A percentile compares a stretch with the other conserved stretches of the same genome.
Evolutionary conservation across 805 yeast genomes (phyloP).

Genomic region (Isabelozyma pseudorhagii): DNA sequence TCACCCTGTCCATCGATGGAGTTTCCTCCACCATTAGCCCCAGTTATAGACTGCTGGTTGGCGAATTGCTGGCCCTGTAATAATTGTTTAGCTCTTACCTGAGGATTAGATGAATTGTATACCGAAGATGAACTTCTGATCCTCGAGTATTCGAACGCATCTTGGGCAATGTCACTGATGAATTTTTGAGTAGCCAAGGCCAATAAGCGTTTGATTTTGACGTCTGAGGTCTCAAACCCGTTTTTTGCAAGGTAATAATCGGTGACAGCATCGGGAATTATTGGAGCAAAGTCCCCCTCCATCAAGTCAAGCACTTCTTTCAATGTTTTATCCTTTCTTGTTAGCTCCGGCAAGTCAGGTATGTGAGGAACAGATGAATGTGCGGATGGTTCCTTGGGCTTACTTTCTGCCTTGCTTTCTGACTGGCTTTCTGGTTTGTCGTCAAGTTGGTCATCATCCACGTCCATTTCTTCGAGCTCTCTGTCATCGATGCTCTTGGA

Average conservation of each 20-base stretch:
- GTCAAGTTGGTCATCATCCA: constrained; percentile 17
- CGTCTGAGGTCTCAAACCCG: constrained; percentile 79
- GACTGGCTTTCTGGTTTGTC: constrained; percentile 1
- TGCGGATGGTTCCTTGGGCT: not conserved
- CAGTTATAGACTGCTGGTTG: constrained; percentile 33
- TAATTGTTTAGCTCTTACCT: constrained; percentile 76
- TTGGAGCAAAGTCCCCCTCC: constrained; percentile 88
- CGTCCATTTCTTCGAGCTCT: constrained; percentile 15
- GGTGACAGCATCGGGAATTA: constrained; percentile 94
- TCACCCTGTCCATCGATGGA: constrained; percentile 31
- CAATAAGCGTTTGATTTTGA: constrained; percentile 68
- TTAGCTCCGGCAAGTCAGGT: constrained; percentile 62
- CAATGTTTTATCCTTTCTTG: constrained; percentile 76
- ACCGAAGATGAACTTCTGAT: constrained; percentile 87
- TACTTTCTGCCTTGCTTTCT: constrained; percentile 1
- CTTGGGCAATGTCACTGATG: constrained; percentile 89
- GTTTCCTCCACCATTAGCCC: constrained; percentile 23
- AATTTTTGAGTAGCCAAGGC: constrained; percentile 97
- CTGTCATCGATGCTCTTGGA: not conserved
- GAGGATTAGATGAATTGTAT: constrained; percentile 82
- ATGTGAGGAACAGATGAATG: constrained; percentile 9
- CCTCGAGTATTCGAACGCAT: constrained; percentile 92
- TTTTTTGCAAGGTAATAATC: constrained; percentile 85
- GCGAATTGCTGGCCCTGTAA: constrained; percentile 61
- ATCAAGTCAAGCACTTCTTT: constrained; percentile 81